These are phyloP conservation scores for Coccomyxa subellipsoidea DNA, from an alignment of 163 green algal genomes.

Conservation along the genomic window DNA sequence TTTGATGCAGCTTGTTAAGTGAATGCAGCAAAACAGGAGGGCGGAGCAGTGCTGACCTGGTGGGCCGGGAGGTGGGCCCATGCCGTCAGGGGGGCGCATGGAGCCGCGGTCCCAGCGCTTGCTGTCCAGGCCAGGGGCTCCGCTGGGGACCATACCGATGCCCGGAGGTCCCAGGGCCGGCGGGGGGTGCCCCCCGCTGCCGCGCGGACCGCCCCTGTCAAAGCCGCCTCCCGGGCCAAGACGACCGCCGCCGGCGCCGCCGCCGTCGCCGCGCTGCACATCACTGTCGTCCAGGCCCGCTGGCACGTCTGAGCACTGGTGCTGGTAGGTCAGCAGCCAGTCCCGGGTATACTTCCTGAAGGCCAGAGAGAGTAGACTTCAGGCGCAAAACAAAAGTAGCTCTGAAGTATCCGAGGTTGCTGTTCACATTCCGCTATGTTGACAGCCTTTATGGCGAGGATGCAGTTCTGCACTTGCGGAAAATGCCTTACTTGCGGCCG, in stretches of 20 bases:
- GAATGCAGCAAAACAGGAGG: neutral
- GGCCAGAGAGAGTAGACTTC: neutral
- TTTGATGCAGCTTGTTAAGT: too few species aligned
- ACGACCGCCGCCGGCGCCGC: neutral
- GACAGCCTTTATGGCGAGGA: too few species aligned
- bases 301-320: neutral
- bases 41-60: neutral
- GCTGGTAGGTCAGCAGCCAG: constrained; percentile 29
- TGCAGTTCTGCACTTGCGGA: too few species aligned
- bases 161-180: neutral
- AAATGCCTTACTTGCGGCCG: neutral
- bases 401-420: too few species aligned
- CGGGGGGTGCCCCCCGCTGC: neutral
- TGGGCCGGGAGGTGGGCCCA: constrained; percentile 1
- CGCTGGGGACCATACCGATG: constrained; percentile 2
- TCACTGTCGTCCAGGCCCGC: constrained; percentile 14
- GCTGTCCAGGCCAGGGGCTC: constrained; percentile 22
- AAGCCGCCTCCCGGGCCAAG: neutral
- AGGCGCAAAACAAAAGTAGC: neutral
- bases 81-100: constrained; percentile 12
- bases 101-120: constrained; percentile 10
- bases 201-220: neutral
- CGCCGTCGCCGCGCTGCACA: neutral
- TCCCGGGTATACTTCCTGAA: constrained; percentile 28
- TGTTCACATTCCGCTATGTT: too few species aligned